Base-by-base conservation (phyloP, 371 early-diverging fungal species). In the Mortierella sp. region DNA sequence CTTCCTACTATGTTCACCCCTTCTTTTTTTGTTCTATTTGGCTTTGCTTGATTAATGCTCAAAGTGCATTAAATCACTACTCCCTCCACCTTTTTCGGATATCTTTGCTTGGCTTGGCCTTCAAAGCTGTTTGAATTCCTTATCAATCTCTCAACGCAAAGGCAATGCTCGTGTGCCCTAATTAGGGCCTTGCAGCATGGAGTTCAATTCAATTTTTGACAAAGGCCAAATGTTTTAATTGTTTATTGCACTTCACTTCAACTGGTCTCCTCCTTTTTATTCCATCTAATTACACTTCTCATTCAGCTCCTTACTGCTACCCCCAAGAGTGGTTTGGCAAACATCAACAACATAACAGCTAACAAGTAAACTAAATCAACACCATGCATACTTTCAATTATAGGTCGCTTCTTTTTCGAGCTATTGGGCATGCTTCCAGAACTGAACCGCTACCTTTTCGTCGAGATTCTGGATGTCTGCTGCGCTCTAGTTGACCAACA, bases 321-420 rank as follows among this genome's bases (percentile, higher is more conserved):
- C 34, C 63, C 63, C 16, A 28, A 57, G 10, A 54, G 24, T 54
- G 54, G 54, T 7, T 24, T 58, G 4, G 28, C 11, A 58, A 28
- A 28, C 13, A 4, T 28, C 44, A 63, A 70, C n/a, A 45, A 45
- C 28, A 14, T 28, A 47, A 16, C 47, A 44, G 63, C 50, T 21
- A 21, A 58, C 50, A 21, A 7, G 24, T 44, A 75, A 63, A 42
- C 68, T 38, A 38, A 68, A 65, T 44, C 21, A 16, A 42, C 16
- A 31, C 26, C 74, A 24, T 38, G 31, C 19, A 42, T 52, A 24
- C 14, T n/a, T 9, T 16, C 47, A 31, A 16, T 9, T 26, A 26
- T 75, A 85, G 85, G 85, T 10, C 82, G 85, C 31, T 85, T 85
- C 77, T 85, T 85, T 31, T 85, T 85, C 54, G 85, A 85, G 73